These are phyloP conservation scores for Cerioporus squamosus DNA, from an alignment of 1,284 basidiomycete genomes.

Conservation along the genomic window DNA sequence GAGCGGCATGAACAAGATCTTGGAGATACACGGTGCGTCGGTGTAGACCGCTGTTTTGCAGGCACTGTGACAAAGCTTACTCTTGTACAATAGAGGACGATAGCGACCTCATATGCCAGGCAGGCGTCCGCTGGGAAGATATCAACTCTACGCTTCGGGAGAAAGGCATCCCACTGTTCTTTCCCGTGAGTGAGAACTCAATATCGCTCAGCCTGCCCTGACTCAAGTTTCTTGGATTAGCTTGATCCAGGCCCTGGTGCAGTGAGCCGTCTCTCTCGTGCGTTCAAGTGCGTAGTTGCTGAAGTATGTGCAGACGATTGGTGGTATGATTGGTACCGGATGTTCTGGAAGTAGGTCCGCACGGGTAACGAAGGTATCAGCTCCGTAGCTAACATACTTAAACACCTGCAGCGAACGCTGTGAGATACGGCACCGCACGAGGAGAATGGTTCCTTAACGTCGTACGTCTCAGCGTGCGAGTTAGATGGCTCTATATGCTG, in stretches of 20 bases:
- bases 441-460: slow-evolving; percentile 69
- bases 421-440: slow-evolving; percentile 63
- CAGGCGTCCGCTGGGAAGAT: slow-evolving; percentile 87
- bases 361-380: slow-evolving; percentile 74
- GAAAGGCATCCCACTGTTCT: slow-evolving; percentile 80
- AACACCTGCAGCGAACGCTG: slow-evolving; percentile 54
- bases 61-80: not conserved
- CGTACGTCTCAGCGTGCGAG: slow-evolving; percentile 41
- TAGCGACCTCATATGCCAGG: slow-evolving; percentile 81
- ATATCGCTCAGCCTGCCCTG: not conserved
- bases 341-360: slow-evolving; percentile 73
- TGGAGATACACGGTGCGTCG: slow-evolving; percentile 71
- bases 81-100: slow-evolving; percentile 61
- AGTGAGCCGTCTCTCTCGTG: not conserved
- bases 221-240: slow-evolving; percentile 36
- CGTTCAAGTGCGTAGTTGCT: slow-evolving; percentile 7
- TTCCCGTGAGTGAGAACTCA: slow-evolving; percentile 66
- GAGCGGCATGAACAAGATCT: slow-evolving; percentile 82
- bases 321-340: slow-evolving; percentile 90
- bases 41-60: not conserved
- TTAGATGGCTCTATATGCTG: not conserved
- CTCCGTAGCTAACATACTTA: slow-evolving; percentile 51
- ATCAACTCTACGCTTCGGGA: slow-evolving; percentile 78
- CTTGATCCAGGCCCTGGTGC: slow-evolving; percentile 80
- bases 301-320: slow-evolving; percentile 77